Conservation (phyloP, 2,329 filamentous ascomycete species). For the Aspergillus phoenicis region DNA sequence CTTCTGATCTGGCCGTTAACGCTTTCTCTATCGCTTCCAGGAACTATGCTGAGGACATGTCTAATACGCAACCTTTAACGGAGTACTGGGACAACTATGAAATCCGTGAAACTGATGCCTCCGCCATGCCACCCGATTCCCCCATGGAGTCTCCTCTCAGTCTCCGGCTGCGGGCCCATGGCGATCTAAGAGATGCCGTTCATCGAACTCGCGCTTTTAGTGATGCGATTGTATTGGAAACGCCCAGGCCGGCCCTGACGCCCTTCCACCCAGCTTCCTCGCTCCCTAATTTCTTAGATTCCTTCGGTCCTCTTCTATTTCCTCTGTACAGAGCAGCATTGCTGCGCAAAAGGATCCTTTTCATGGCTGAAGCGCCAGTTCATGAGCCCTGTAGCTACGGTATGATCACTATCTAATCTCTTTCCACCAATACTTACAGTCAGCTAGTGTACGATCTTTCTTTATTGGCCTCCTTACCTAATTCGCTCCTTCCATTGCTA, state of each 20-base stretch:
- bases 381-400: slow-evolving; percentile 86
- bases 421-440: slow-evolving; percentile 30
- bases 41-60: slow-evolving; percentile 64
- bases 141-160: slow-evolving; percentile 56
- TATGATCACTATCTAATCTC: slow-evolving; percentile 44
- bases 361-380: slow-evolving; percentile 84
- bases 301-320: slow-evolving; percentile 89
- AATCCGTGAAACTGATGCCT: slow-evolving; percentile 41
- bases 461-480: slow-evolving; percentile 85
- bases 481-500: slow-evolving; percentile 70
- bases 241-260: slow-evolving; percentile 63
- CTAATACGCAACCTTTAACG: slow-evolving; percentile 66
- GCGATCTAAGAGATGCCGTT: slow-evolving; percentile 42
- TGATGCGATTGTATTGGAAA: slow-evolving; percentile 45
- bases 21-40: slow-evolving; percentile 29
- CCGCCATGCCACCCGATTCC: slow-evolving; percentile 45
- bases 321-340: slow-evolving; percentile 86
- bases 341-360: slow-evolving; percentile 81
- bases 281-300: slow-evolving; percentile 73
- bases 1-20: slow-evolving; percentile 16
- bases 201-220: slow-evolving; percentile 44
- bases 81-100: slow-evolving; percentile 71
- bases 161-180: slow-evolving; percentile 55
- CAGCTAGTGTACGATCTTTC: slow-evolving; percentile 84
- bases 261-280: slow-evolving; percentile 85